Conservation (phyloP, 2,329 filamentous ascomycete genomes). For the Calonectria ilicicola region DNA sequence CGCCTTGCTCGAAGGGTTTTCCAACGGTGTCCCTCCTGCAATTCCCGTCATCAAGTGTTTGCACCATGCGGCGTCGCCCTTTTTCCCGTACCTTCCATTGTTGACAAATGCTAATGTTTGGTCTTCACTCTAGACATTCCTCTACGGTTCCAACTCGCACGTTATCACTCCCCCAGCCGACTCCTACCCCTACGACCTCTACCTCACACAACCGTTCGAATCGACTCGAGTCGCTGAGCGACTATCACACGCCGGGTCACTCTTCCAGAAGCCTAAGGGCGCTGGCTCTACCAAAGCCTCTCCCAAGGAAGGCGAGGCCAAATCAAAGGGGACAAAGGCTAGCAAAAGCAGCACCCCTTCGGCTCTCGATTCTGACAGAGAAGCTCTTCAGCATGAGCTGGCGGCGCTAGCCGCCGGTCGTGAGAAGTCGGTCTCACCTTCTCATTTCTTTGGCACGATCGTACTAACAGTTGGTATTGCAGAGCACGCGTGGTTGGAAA, state of each 20-base stretch:
- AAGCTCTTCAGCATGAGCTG: slow-evolving; percentile 58
- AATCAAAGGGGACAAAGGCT: slow-evolving; percentile 45
- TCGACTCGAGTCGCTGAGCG: slow-evolving; percentile 59
- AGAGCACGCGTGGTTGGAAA: slow-evolving; percentile 52
- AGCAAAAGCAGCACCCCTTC: slow-evolving; percentile 53
- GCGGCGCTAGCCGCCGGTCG: slow-evolving; percentile 50
- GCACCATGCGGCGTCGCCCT: background rate
- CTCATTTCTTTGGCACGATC: slow-evolving; percentile 19
- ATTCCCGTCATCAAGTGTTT: background rate
- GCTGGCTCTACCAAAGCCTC: slow-evolving; percentile 37
- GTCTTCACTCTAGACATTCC: slow-evolving; percentile 58
- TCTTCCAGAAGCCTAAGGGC: slow-evolving; percentile 58
- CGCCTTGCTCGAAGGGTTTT: background rate
- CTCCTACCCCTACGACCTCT: slow-evolving; percentile 67
- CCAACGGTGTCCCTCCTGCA: background rate
- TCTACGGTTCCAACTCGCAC: slow-evolving; percentile 65
- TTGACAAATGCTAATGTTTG: slow-evolving; percentile 28
- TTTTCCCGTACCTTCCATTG: background rate
- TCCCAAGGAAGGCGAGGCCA: slow-evolving; percentile 44
- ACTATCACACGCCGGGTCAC: slow-evolving; percentile 63
- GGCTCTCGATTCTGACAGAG: slow-evolving; percentile 62
- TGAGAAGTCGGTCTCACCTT: slow-evolving; percentile 48
- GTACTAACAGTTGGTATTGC: slow-evolving; percentile 42
- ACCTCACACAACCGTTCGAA: slow-evolving; percentile 64
- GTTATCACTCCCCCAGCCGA: slow-evolving; percentile 58